These are phyloP conservation scores for Diaporthe destruens DNA, from an alignment of 2,329 filamentous ascomycete species.

Conservation along the genomic window DNA sequence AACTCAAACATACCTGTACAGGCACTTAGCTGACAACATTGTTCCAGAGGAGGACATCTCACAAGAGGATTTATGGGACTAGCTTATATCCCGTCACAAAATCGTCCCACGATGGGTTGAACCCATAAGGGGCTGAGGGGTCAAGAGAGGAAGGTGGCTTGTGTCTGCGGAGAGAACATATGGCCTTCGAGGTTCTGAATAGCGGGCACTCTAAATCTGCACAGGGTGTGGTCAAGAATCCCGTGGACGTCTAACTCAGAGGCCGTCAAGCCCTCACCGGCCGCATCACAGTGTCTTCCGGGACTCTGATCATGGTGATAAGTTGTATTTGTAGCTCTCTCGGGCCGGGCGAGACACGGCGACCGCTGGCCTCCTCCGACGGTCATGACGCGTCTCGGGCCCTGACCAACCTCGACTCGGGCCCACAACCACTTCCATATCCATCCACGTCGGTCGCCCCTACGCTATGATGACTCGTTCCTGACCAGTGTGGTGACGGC, in stretches of 20 bases:
- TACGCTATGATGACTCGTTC: slow-evolving; percentile 48
- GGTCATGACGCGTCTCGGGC: not conserved
- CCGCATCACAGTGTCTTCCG: not conserved
- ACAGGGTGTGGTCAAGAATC: not conserved
- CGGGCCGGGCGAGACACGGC: not conserved
- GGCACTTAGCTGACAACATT: not conserved
- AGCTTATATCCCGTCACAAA: no score
- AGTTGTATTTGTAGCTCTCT: not conserved
- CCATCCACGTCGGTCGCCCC: not conserved
- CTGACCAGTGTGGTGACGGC: slow-evolving; percentile 68
- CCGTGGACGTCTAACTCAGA: not conserved
- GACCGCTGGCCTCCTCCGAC: not conserved
- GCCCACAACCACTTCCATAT: not conserved
- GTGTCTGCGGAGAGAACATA: not conserved
- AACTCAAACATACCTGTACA: not conserved
- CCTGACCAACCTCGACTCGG: not conserved
- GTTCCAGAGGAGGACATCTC: not conserved
- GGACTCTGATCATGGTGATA: not conserved
- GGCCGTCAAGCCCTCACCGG: not conserved
- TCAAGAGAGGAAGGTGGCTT: not conserved
- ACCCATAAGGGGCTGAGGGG: not conserved
- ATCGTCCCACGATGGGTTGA: no score
- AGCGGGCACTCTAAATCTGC: not conserved
- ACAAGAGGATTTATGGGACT: no score
- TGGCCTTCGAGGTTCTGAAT: not conserved